Base-by-base conservation (phyloP, 176 grass and related monocot species). In the Aechmea fasciata region DNA sequence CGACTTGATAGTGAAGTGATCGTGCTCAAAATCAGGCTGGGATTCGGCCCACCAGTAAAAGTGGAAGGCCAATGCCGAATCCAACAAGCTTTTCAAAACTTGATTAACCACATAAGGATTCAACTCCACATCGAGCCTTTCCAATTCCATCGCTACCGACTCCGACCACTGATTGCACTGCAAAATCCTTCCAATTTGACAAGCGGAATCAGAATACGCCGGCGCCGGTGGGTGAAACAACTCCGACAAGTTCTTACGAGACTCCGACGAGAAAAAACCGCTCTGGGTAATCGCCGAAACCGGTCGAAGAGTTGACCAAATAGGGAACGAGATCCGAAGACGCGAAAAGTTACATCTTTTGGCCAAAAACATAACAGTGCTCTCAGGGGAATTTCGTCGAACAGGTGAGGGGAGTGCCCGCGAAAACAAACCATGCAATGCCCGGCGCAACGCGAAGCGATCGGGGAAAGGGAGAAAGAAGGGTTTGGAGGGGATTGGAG, bases 31-130 rank as follows among this genome's bases (percentile, higher is more conserved):
- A 20, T 68, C 81, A 0, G 81, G 84, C 15, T 67, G 79, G 0
- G 81, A 87, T 68, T 87, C 84, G 33, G 88, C 84, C 88, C 88
- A 91, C 69, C 54, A 33, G 70, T 84, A 91, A 65, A 91, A 91
- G 28, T 49, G 64, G 49, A 82, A 82, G 2, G 88, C 84, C 1
- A 69, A 87, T 49, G 81, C 68, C 0, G 84, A 87, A 74, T 87
- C 78, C 1, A 75, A 87, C 69, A 87, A 23, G 6, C 78, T 50
- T 49, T 85, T 85, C 13, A 91, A 67, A 11, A 91, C 88, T 11
- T 65, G 57, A 57, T 84, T 87, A 67, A 82, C 66, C 14, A 91
- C 63, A 67, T 84, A 87, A 67, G 78, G 76, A 20, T 91, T 82
- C 33, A 91, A 57, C 64, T 84, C 72, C 22, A 84, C 51, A 52